phyloP scores from a whole-genome alignment of 2,329 filamentous ascomycete genomes.

The Fusarium humuli region DNA sequence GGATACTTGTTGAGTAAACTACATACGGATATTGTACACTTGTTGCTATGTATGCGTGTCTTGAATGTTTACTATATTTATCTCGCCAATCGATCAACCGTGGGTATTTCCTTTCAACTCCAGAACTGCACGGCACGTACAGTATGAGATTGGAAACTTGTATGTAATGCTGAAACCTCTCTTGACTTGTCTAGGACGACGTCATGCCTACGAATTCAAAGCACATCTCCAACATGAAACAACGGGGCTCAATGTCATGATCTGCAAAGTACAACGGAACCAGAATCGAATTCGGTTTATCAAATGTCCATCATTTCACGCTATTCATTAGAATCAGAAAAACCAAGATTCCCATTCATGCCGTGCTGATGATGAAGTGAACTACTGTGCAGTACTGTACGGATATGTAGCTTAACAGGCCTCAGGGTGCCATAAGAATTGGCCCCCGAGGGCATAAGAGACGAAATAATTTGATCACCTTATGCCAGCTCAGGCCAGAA shows the following conservation, averaged over 20 bases:
- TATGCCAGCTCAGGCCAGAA: no score
- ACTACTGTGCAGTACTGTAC: background rate
- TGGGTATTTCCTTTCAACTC: background rate
- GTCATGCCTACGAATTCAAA: constrained; percentile 30
- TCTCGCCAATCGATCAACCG: constrained; percentile 4
- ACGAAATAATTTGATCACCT: no score
- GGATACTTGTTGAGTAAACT: constrained; percentile 1
- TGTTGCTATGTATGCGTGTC: background rate
- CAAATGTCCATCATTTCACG: background rate
- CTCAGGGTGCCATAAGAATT: no score
- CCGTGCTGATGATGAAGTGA: constrained; percentile 1
- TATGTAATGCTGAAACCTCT: background rate
- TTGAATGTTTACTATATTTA: constrained; percentile 10
- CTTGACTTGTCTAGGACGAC: constrained; percentile 6
- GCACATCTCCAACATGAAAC: constrained; percentile 26
- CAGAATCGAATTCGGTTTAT: constrained; percentile 6
- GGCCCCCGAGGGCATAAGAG: no score
- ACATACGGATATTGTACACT: constrained; percentile 6
- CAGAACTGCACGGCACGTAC: background rate
- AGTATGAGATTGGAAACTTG: constrained; percentile 6
- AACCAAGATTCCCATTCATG: background rate
- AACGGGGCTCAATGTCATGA: constrained; percentile 28
- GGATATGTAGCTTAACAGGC: background rate
- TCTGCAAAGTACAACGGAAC: constrained; percentile 21
- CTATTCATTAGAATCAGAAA: background rate